phyloP scores from a whole-genome alignment of 768 basidiomycete species.

The Serendipita vermifera region DNA sequence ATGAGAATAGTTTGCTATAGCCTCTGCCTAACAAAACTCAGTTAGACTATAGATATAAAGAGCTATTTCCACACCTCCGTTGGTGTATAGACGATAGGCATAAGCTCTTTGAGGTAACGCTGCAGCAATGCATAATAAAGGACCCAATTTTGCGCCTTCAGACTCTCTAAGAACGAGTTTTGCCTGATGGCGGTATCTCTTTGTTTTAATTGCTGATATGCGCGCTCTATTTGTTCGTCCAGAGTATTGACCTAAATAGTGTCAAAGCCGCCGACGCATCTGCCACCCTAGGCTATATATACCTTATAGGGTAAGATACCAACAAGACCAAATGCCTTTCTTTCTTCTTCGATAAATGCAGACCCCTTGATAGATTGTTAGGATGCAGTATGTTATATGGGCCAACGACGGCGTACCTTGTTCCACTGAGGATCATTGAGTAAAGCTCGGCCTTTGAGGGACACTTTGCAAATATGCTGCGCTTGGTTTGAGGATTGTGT shows the following conservation, averaged over 20 bases:
- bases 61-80: slow-evolving; percentile 40
- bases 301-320: slow-evolving; percentile 26
- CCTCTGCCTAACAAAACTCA: slow-evolving; percentile 68
- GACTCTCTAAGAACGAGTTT: slow-evolving; percentile 62
- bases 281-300: slow-evolving; percentile 18
- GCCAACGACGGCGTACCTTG: slow-evolving; percentile 27
- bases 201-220: slow-evolving; percentile 45
- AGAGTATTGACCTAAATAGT: slow-evolving; percentile 44
- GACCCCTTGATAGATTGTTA: slow-evolving; percentile 37
- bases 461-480: slow-evolving; percentile 28
- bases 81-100: slow-evolving; percentile 71
- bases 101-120: slow-evolving; percentile 46
- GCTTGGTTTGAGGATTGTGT: too few relatives aligned
- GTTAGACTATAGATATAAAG: slow-evolving; percentile 2
- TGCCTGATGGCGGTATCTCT: slow-evolving; percentile 36
- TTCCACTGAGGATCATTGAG: slow-evolving; percentile 57
- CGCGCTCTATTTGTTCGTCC: slow-evolving; percentile 63
- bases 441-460: slow-evolving; percentile 48
- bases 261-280: slow-evolving; percentile 22
- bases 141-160: slow-evolving; percentile 60
- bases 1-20: slow-evolving; percentile 73
- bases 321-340: slow-evolving; percentile 46
- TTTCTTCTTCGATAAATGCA: slow-evolving; percentile 55
- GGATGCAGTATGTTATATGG: background rate
- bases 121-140: slow-evolving; percentile 60